A percentile compares a stretch with the other conserved stretches of the same genome.
These are phyloP conservation scores for Penicillium sp. DNA, from an alignment of 2,329 filamentous ascomycete genomes.

Conservation along the genomic window DNA sequence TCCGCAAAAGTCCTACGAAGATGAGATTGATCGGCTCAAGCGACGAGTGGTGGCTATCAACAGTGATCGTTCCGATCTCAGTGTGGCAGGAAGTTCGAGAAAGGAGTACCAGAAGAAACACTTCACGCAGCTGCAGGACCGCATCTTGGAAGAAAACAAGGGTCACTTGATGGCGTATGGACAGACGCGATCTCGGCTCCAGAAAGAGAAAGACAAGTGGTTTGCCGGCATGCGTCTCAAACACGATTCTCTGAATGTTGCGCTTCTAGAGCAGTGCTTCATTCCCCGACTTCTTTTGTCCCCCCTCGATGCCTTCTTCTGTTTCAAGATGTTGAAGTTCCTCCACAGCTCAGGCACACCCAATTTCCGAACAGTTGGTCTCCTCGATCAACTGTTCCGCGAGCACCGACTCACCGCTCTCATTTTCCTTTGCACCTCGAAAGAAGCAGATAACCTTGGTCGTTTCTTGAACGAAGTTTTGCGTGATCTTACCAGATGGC, in stretches of 20 bases:
- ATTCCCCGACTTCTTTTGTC: constrained; percentile 85
- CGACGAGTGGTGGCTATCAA: constrained; percentile 68
- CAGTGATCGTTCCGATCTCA: constrained; percentile 73
- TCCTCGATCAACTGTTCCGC: constrained; percentile 83
- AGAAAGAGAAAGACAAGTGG: constrained; percentile 75
- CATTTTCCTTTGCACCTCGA: constrained; percentile 85
- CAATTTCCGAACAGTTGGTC: constrained; percentile 80
- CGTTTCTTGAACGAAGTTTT: constrained; percentile 84
- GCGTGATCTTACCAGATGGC: constrained; percentile 80
- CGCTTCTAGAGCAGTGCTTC: constrained; percentile 85
- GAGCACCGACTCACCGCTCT: constrained; percentile 77
- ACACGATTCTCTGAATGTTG: constrained; percentile 69
- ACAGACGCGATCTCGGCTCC: constrained; percentile 68
- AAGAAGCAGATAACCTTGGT: constrained; percentile 90
- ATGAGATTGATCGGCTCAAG: constrained; percentile 70
- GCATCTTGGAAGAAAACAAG: constrained; percentile 72
- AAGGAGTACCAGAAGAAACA: constrained; percentile 72
- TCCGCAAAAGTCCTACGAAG: constrained; percentile 74
- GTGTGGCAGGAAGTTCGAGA: constrained; percentile 63
- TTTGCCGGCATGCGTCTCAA: constrained; percentile 69
- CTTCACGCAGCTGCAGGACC: constrained; percentile 68
- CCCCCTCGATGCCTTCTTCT: constrained; percentile 83
- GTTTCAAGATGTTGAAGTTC: constrained; percentile 81
- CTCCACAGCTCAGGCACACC: constrained; percentile 82
- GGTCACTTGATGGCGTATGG: constrained; percentile 68